Conservation (phyloP, 1,284 basidiomycete genomes). For the Lignosus rhinocerotis region DNA sequence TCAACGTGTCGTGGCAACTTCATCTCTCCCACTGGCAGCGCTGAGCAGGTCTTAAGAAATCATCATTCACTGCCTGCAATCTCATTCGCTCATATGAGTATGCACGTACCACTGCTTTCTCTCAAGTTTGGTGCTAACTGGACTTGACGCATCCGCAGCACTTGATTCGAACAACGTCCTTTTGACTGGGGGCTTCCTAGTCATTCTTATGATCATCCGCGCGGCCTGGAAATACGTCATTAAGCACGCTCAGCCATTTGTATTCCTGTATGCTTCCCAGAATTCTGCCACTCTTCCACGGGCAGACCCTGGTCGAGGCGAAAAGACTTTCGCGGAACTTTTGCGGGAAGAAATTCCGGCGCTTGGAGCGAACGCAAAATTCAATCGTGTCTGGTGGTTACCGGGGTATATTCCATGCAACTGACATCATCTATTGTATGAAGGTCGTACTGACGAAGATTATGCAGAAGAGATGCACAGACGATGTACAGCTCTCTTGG, state of each 20-base stretch:
- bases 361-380: constrained; percentile 17
- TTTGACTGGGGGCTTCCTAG: not conserved
- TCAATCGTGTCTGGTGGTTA: constrained; percentile 29
- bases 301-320: not conserved
- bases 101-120: not conserved
- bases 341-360: constrained; percentile 23
- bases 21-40: too few species aligned
- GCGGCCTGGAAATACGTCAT: not conserved
- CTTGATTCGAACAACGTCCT: not conserved
- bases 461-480: constrained; percentile 26
- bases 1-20: not conserved
- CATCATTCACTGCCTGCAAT: too few species aligned
- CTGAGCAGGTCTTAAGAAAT: too few species aligned
- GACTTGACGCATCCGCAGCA: not conserved
- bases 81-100: not conserved
- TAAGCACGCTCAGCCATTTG: constrained; percentile 1
- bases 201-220: not conserved
- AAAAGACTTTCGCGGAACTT: constrained; percentile 18
- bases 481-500: constrained; percentile 30
- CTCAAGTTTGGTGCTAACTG: not conserved
- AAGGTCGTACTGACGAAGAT: not conserved
- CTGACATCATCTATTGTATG: not conserved
- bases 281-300: constrained; percentile 6
- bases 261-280: constrained; percentile 6
- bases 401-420: constrained; percentile 23